phyloP scores from a whole-genome alignment of 768 basidiomycete genomes.

The Agaricus blazei region DNA sequence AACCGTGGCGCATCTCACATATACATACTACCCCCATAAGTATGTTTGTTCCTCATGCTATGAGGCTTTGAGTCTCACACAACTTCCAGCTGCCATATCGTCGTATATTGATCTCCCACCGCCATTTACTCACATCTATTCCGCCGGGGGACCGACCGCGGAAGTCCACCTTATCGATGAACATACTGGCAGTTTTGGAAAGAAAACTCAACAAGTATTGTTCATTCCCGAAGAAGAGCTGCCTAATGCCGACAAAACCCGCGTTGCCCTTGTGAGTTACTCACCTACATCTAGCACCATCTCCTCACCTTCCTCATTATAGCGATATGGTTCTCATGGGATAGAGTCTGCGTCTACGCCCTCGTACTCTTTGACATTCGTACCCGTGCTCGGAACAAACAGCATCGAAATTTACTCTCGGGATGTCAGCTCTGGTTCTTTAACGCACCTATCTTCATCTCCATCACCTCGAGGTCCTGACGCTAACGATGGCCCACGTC shows the following conservation, averaged over 20 bases:
- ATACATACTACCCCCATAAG: constrained; percentile 43
- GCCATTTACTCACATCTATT: constrained; percentile 43
- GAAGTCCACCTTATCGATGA: constrained; percentile 37
- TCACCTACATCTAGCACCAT: not conserved
- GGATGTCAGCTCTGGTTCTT: constrained; percentile 23
- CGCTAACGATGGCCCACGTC: constrained; percentile 43
- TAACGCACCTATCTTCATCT: constrained; percentile 32
- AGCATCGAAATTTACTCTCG: constrained; percentile 42
- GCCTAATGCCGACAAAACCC: constrained; percentile 43
- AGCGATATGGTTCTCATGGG: constrained; percentile 49
- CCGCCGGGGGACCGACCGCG: constrained; percentile 46
- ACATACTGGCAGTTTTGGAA: constrained; percentile 31
- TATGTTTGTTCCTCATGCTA: constrained; percentile 17
- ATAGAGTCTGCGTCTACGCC: constrained; percentile 38
- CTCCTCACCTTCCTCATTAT: not conserved
- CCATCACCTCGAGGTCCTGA: constrained; percentile 31
- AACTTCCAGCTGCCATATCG: constrained; percentile 41
- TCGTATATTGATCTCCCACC: constrained; percentile 47
- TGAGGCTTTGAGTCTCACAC: not conserved
- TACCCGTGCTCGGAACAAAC: constrained; percentile 45
- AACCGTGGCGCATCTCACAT: constrained; percentile 27
- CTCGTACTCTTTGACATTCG: constrained; percentile 30
- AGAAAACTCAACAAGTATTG: constrained; percentile 41
- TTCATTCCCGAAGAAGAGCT: constrained; percentile 41
- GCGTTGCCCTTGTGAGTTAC: constrained; percentile 37